A percentile compares a stretch with the other conserved stretches of the same genome.
Conservation (phyloP, 768 basidiomycete species). For the Russula foetens region DNA sequence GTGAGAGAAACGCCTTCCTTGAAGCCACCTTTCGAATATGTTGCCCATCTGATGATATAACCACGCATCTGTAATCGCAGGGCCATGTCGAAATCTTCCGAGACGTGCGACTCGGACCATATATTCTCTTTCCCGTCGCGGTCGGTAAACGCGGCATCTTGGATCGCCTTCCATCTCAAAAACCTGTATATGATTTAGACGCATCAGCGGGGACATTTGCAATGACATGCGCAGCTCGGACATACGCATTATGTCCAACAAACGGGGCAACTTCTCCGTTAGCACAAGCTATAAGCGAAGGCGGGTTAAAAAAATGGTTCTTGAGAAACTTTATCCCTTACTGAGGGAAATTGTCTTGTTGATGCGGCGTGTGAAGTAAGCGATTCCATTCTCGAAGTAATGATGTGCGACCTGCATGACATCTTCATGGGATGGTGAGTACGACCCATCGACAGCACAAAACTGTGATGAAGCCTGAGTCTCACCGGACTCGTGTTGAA, state of each 20-base stretch:
- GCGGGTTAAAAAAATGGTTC: not conserved
- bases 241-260: constrained; percentile 38
- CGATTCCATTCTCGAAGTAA: constrained; percentile 42
- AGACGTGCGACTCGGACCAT: constrained; percentile 61
- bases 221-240: not conserved
- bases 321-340: constrained; percentile 9
- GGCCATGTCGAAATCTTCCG: constrained; percentile 67
- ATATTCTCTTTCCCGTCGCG: constrained; percentile 45
- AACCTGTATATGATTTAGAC: constrained; percentile 24
- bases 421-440: constrained; percentile 28
- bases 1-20: constrained; percentile 90
- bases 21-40: constrained; percentile 77
- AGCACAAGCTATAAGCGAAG: constrained; percentile 25
- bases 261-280: constrained; percentile 39
- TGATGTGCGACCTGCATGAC: constrained; percentile 52
- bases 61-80: constrained; percentile 49
- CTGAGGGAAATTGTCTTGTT: constrained; percentile 36
- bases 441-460: constrained; percentile 8
- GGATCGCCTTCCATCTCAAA: constrained; percentile 50
- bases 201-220: not conserved
- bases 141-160: constrained; percentile 47
- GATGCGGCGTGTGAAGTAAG: constrained; percentile 43
- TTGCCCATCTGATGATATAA: constrained; percentile 58
- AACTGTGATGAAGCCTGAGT: constrained; percentile 4
- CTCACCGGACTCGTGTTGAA: constrained; percentile 42